Conservation (phyloP, 140 eudicot species). For the Ambrosia hybrid region DNA sequence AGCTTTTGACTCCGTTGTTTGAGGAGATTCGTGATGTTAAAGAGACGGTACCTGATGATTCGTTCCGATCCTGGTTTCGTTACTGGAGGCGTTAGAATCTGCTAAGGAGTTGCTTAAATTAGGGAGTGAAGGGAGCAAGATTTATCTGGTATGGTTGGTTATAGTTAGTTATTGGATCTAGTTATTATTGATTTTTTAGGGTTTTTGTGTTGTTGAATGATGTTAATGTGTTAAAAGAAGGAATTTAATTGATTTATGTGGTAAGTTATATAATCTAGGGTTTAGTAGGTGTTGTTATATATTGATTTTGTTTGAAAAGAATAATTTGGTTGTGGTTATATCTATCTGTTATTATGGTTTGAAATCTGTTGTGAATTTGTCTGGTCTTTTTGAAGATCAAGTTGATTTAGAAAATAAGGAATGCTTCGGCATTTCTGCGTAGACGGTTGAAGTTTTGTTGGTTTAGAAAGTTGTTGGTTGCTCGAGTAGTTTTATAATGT, state of each 20-base stretch:
- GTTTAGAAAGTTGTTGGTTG: background rate
- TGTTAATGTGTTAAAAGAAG: background rate
- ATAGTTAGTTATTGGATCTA: slow-evolving; percentile 14
- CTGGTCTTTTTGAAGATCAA: background rate
- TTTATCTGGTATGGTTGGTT: slow-evolving; percentile 59
- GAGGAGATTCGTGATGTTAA: slow-evolving; percentile 46
- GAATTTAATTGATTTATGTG: slow-evolving; percentile 1
- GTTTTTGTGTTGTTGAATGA: slow-evolving; percentile 2
- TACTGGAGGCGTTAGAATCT: slow-evolving; percentile 43
- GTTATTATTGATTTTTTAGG: slow-evolving; percentile 10
- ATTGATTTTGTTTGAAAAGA: background rate
- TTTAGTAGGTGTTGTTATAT: slow-evolving; percentile 6
- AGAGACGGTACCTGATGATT: slow-evolving; percentile 41
- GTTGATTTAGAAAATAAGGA: slow-evolving; percentile 13
- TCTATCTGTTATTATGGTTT: background rate
- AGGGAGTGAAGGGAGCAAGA: slow-evolving; percentile 79
- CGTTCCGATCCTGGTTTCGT: slow-evolving; percentile 35
- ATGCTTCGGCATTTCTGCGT: background rate
- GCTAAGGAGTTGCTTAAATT: slow-evolving; percentile 72
- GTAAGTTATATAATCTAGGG: slow-evolving; percentile 19
- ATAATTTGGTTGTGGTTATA: no score
- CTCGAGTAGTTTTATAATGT: background rate
- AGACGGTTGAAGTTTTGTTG: background rate
- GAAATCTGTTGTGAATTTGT: slow-evolving; percentile 14
- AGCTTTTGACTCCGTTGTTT: slow-evolving; percentile 75